phyloP scores from a whole-genome alignment of 1,284 basidiomycete species.

The Papiliotrema laurentii region DNA sequence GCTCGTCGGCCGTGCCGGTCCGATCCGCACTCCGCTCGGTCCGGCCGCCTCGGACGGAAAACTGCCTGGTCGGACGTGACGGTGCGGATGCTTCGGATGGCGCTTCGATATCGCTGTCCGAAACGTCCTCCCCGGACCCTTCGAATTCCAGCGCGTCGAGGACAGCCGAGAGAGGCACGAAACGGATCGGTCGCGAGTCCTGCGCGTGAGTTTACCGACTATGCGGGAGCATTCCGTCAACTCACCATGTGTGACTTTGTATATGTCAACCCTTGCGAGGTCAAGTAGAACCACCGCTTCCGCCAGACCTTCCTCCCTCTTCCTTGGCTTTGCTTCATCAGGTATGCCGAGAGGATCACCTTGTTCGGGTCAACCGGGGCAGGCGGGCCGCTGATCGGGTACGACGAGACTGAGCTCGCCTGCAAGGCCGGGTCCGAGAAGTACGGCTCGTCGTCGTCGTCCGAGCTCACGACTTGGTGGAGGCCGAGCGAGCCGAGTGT shows the following conservation, averaged over 20 bases:
- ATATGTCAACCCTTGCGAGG: constrained; percentile 74
- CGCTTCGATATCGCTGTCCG: constrained; percentile 35
- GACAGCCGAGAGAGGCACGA: constrained; percentile 78
- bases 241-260: constrained; percentile 81
- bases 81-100: constrained; percentile 4
- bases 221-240: constrained; percentile 12
- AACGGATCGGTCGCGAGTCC: constrained; percentile 81
- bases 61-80: constrained; percentile 7
- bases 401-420: not conserved
- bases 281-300: constrained; percentile 87
- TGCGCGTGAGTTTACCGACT: constrained; percentile 44
- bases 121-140: constrained; percentile 11
- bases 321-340: constrained; percentile 83
- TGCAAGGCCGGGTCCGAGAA: constrained; percentile 28
- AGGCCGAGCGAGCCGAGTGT: not conserved
- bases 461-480: constrained; percentile 15
- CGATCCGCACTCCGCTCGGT: not conserved
- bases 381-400: not conserved
- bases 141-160: constrained; percentile 85
- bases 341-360: constrained; percentile 77
- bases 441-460: constrained; percentile 31
- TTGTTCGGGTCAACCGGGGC: constrained; percentile 57
- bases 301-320: constrained; percentile 90
- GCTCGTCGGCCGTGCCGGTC: constrained; percentile 35
- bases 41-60: constrained; percentile 1